Conservation (phyloP, 352 stramenopile species). For the Globisporangium apiculatum region DNA sequence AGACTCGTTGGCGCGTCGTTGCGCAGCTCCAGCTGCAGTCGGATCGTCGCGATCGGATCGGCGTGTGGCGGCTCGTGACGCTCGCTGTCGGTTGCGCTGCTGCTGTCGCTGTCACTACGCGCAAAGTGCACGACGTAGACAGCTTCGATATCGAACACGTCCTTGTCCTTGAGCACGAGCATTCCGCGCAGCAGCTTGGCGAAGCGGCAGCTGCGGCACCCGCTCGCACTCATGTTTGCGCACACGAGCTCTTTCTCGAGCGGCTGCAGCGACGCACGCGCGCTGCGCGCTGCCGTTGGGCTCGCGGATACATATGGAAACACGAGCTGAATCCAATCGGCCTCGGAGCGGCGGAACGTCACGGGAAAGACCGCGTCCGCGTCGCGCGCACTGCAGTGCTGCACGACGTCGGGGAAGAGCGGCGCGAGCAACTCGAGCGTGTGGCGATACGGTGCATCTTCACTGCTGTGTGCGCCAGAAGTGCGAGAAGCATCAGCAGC, state of each 20-base stretch:
- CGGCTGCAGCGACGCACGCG: slow-evolving; percentile 2
- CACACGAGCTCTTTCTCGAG: slow-evolving; percentile 39
- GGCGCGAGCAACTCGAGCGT: slow-evolving; percentile 12
- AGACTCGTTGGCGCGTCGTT: slow-evolving; percentile 15
- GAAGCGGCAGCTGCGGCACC: slow-evolving; percentile 36
- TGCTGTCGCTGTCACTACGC: not conserved
- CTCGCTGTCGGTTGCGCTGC: not conserved
- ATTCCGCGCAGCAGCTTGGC: slow-evolving; percentile 34
- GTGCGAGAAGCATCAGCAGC: not conserved
- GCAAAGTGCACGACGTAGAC: slow-evolving; percentile 34
- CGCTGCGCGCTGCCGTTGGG: not conserved
- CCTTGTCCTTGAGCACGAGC: slow-evolving; percentile 35
- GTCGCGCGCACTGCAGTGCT: not conserved
- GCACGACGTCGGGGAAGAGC: slow-evolving; percentile 7
- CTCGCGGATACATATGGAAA: slow-evolving; percentile 15
- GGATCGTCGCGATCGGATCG: slow-evolving; percentile 34
- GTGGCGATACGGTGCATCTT: not conserved
- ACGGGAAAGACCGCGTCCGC: slow-evolving; percentile 13
- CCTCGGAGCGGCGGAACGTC: slow-evolving; percentile 19
- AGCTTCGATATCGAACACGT: slow-evolving; percentile 25
- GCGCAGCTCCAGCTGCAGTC: slow-evolving; percentile 37
- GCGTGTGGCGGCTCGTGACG: too few species aligned
- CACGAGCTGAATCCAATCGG: slow-evolving; percentile 26
- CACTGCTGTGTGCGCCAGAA: not conserved
- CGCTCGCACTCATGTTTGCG: slow-evolving; percentile 25